Conservation (phyloP, 169 alveolate genomes). For the Eimeria falciformis region DNA sequence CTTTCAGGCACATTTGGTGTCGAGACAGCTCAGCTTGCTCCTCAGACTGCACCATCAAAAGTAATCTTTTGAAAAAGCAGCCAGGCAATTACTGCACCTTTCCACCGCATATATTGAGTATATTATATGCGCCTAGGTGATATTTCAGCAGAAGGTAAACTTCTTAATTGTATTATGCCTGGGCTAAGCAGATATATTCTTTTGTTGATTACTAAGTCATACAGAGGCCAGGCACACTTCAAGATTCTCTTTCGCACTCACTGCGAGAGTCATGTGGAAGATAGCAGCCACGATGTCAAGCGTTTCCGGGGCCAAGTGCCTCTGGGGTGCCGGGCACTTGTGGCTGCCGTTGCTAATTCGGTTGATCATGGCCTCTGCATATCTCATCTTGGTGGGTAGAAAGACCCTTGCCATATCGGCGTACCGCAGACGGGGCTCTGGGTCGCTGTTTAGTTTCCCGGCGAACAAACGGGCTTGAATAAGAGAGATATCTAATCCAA, state of each 20-base stretch:
- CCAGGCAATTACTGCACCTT: no score
- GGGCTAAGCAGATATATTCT: no score
- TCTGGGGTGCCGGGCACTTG: constrained; percentile 75
- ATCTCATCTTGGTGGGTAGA: constrained; percentile 71
- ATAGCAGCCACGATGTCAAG: constrained; percentile 73
- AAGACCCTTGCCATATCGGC: constrained; percentile 77
- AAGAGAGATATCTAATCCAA: constrained; percentile 61
- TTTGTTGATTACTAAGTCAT: no score
- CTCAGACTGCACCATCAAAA: constrained; percentile 72
- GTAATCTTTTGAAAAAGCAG: not conserved
- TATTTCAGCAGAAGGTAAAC: no score
- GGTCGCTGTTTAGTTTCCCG: constrained; percentile 62
- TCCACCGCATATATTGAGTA: no score
- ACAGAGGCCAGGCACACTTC: no score
- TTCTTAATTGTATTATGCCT: no score
- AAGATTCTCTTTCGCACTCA: not conserved
- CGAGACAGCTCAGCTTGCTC: constrained; percentile 77
- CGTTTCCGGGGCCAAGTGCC: constrained; percentile 75
- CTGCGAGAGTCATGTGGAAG: constrained; percentile 75
- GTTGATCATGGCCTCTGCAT: constrained; percentile 77
- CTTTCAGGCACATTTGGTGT: constrained; percentile 72
- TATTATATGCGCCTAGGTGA: no score
- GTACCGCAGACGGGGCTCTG: constrained; percentile 75
- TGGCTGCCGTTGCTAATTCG: constrained; percentile 74
- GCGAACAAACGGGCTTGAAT: constrained; percentile 75